These are phyloP conservation scores for Eucalyptus globulus DNA, from an alignment of 345 rosid species.

Conservation along the genomic window DNA sequence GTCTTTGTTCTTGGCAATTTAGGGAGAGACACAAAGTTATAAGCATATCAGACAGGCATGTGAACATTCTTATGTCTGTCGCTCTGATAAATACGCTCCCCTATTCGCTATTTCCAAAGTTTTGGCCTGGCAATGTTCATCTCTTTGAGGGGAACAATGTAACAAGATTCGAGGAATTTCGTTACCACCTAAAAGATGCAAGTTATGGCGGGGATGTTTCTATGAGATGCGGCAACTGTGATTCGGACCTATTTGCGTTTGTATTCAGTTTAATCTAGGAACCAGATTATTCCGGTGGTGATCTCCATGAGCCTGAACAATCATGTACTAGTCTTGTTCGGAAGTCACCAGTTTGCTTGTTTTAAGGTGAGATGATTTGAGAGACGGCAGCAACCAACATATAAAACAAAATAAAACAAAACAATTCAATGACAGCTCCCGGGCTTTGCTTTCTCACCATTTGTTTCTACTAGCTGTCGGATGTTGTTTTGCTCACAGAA, in stretches of 20 bases:
- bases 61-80: background rate
- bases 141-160: background rate
- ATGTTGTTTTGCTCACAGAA: background rate
- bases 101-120: constrained; percentile 14
- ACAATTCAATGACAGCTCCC: background rate
- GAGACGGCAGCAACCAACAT: background rate
- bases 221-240: background rate
- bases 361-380: background rate
- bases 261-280: background rate
- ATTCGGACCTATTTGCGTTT: background rate
- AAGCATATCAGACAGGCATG: background rate
- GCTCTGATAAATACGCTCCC: constrained; percentile 1
- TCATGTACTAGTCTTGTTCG: background rate
- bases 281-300: background rate
- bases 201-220: background rate
- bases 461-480: background rate
- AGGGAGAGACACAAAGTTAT: background rate
- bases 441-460: background rate
- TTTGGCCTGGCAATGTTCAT: background rate
- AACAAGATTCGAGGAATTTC: background rate
- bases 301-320: background rate
- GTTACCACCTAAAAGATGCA: background rate
- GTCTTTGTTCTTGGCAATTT: background rate
- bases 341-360: background rate
- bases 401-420: background rate